Conservation (phyloP, 176 grass and related monocot species). For the Eleusine indica region DNA sequence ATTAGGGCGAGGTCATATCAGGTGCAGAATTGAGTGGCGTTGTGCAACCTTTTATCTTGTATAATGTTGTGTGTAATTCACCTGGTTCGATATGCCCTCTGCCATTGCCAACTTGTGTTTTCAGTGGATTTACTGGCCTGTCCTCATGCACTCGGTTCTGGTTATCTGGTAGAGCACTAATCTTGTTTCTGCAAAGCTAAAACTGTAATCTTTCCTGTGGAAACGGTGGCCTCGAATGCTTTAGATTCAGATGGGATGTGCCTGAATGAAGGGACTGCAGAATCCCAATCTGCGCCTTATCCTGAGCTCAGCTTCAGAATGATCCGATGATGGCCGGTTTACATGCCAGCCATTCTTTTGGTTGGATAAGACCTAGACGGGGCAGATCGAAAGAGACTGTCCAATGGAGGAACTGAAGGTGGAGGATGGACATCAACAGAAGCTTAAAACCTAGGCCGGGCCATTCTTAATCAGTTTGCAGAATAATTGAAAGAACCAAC, state of each 20-base stretch:
- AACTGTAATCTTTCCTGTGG: neutral
- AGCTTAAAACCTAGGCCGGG: neutral
- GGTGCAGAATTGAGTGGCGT: constrained; percentile 8
- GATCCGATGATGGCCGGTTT: no score
- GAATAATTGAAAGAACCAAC: no score
- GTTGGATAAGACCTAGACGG: constrained; percentile 26
- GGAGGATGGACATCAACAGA: neutral
- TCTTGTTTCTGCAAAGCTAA: neutral
- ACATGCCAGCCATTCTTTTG: constrained; percentile 17
- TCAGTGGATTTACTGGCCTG: neutral
- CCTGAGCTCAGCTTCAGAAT: neutral
- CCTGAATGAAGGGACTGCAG: neutral
- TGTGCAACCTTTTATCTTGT: constrained; percentile 7
- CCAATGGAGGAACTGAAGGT: constrained; percentile 8
- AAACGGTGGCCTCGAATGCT: neutral
- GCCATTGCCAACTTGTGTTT: neutral
- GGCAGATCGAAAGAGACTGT: constrained; percentile 30
- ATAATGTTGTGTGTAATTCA: constrained; percentile 23
- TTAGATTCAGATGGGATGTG: constrained; percentile 19
- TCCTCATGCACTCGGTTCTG: neutral
- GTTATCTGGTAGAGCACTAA: neutral
- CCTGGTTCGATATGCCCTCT: neutral
- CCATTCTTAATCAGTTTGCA: neutral
- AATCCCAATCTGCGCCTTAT: constrained; percentile 4
- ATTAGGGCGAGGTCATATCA: neutral